Conservation (phyloP, 2,329 filamentous ascomycete genomes). For the Cytospora chrysosperma region DNA sequence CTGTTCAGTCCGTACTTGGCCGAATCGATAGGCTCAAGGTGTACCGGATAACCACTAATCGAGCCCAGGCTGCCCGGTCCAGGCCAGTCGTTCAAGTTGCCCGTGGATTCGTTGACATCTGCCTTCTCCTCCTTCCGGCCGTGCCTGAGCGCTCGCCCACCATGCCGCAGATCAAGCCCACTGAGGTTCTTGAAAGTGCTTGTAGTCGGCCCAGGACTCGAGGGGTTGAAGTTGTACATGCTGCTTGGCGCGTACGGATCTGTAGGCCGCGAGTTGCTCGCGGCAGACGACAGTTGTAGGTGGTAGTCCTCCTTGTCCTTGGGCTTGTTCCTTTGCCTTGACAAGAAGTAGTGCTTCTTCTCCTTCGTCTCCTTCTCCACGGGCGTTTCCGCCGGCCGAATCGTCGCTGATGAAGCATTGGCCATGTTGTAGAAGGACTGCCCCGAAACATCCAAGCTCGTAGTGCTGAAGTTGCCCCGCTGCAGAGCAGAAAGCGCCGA, state of each 20-base stretch:
- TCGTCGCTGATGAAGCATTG: slow-evolving; percentile 76
- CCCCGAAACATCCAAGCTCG: slow-evolving; percentile 63
- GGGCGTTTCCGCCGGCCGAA: slow-evolving; percentile 60
- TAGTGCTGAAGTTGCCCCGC: slow-evolving; percentile 68
- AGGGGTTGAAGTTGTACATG: slow-evolving; percentile 76
- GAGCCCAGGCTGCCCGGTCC: slow-evolving; percentile 52
- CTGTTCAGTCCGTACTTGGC: slow-evolving; percentile 65
- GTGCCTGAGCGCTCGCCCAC: slow-evolving; percentile 72
- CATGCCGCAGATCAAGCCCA: slow-evolving; percentile 75
- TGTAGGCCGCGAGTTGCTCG: slow-evolving; percentile 73
- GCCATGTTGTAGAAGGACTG: slow-evolving; percentile 69
- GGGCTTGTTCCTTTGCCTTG: slow-evolving; percentile 75
- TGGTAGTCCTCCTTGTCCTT: slow-evolving; percentile 71
- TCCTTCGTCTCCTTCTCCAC: slow-evolving; percentile 67
- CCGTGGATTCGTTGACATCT: slow-evolving; percentile 51
- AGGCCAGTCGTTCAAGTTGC: slow-evolving; percentile 49
- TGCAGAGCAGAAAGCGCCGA: slow-evolving; percentile 66
- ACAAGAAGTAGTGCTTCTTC: slow-evolving; percentile 77
- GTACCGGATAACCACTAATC: slow-evolving; percentile 44
- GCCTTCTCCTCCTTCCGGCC: slow-evolving; percentile 75
- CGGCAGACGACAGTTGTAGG: slow-evolving; percentile 71
- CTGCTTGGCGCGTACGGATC: slow-evolving; percentile 74
- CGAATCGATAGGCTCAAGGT: slow-evolving; percentile 54
- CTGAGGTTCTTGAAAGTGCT: slow-evolving; percentile 80
- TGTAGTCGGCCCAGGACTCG: slow-evolving; percentile 65